Conservation (phyloP, 805 yeast species). For the Yamadazyma tumulicola region DNA sequence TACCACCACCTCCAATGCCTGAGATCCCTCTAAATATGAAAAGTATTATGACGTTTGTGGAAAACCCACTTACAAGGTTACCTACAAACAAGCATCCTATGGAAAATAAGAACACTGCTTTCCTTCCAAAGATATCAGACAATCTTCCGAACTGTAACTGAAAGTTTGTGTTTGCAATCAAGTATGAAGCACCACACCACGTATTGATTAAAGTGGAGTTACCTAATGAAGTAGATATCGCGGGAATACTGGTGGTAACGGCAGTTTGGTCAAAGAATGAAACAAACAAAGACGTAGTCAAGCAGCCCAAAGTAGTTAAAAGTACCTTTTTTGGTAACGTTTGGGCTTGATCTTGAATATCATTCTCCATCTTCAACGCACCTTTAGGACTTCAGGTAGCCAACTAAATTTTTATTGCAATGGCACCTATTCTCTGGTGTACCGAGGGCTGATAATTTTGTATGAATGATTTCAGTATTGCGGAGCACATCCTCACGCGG, state of each 20-base stretch:
- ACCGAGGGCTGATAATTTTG: too few species aligned
- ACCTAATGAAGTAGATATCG: conserved; percentile 40
- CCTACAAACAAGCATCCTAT: conserved; percentile 44
- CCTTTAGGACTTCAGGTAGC: too few species aligned
- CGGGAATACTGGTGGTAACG: conserved; percentile 43
- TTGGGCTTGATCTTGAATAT: conserved; percentile 11
- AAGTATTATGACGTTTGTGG: conserved; percentile 40
- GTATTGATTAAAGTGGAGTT: conserved; percentile 40
- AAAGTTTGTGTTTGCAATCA: conserved; percentile 67
- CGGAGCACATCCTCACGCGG: too few species aligned
- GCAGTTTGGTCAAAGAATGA: conserved; percentile 46
- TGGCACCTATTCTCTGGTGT: too few species aligned
- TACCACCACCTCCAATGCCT: conserved; percentile 64
- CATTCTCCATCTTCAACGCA: not conserved
- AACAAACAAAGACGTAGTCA: conserved; percentile 20
- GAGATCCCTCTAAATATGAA: conserved; percentile 50
- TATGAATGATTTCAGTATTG: too few species aligned
- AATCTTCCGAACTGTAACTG: conserved; percentile 73
- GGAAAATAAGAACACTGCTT: conserved; percentile 40
- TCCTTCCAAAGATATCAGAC: conserved; percentile 62
- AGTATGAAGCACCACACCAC: conserved; percentile 73
- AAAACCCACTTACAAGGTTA: conserved; percentile 41
- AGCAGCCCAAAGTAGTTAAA: conserved; percentile 9
- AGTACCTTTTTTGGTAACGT: conserved; percentile 8
- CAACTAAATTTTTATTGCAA: too few species aligned